A percentile compares a stretch with the other conserved stretches of the same genome.
phyloP scores from a whole-genome alignment of 1,139 yeast species.

The Saccharomyces uvarum region DNA sequence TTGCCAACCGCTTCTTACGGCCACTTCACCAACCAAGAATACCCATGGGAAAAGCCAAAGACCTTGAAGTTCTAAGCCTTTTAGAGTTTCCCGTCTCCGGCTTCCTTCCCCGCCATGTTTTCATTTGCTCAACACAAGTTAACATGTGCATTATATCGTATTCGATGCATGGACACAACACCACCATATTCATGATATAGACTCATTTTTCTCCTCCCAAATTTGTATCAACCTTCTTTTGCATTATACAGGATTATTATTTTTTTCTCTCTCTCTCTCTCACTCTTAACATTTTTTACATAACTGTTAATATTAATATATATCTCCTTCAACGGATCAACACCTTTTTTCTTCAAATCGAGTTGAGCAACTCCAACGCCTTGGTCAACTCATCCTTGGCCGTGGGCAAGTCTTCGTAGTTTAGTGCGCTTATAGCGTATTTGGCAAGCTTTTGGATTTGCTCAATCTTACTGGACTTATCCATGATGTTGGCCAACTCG shows the following conservation, averaged over 20 bases:
- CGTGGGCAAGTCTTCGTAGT: constrained; percentile 79
- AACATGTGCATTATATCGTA: neutral
- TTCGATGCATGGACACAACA: neutral
- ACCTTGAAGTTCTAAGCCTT: constrained; percentile 56
- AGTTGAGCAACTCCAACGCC: constrained; percentile 47
- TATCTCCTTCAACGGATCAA: constrained; percentile 3
- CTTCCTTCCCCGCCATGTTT: neutral
- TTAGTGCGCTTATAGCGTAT: constrained; percentile 87
- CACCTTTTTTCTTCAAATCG: neutral
- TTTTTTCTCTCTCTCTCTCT: neutral
- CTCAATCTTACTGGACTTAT: constrained; percentile 23
- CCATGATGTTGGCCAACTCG: constrained; percentile 23
- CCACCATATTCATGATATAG: neutral
- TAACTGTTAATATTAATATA: constrained; percentile 1
- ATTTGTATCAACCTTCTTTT: neutral
- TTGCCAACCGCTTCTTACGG: constrained; percentile 97
- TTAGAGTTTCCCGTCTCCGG: neutral
- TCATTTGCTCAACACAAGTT: neutral
- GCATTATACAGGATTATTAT: constrained; percentile 2
- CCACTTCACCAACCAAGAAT: constrained; percentile 96
- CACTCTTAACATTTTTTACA: neutral
- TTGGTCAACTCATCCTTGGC: constrained; percentile 66
- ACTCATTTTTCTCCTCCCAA: neutral
- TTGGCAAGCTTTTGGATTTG: constrained; percentile 79
- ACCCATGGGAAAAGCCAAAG: constrained; percentile 97